phyloP scores from a whole-genome alignment of 768 basidiomycete species.

The Mrakia hoshinonis region DNA sequence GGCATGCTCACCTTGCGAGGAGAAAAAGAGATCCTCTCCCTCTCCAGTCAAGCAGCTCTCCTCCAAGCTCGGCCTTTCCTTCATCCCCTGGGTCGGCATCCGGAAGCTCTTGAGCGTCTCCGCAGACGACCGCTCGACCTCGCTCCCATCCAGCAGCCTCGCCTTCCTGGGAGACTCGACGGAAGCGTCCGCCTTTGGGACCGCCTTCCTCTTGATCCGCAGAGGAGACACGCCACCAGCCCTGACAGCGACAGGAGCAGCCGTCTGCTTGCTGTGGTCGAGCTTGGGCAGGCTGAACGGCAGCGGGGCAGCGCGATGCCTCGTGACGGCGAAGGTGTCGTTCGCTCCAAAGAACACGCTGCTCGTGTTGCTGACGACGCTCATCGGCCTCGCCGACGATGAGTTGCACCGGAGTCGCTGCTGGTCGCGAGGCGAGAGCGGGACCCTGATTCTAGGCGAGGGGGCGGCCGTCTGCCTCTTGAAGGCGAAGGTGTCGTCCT shows the following conservation, averaged over 20 bases:
- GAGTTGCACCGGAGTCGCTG: not conserved
- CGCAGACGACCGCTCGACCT: not conserved
- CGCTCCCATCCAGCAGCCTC: conserved; percentile 3
- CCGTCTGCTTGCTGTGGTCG: not conserved
- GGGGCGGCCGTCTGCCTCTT: not conserved
- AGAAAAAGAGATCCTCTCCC: conserved; percentile 20
- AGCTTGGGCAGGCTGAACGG: conserved; percentile 11
- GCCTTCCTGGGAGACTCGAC: conserved; percentile 10
- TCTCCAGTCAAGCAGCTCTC: conserved; percentile 9
- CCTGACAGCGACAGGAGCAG: not conserved
- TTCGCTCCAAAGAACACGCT: not conserved
- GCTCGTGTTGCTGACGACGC: conserved; percentile 6
- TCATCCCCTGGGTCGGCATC: conserved; percentile 3
- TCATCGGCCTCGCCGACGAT: not conserved
- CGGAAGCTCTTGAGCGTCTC: not conserved
- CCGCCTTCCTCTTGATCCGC: conserved; percentile 13
- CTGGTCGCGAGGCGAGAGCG: not conserved
- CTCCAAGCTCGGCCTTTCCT: conserved; percentile 14
- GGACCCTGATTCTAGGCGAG: not conserved
- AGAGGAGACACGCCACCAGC: not conserved
- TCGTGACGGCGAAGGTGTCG: conserved; percentile 18
- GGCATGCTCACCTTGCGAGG: not conserved
- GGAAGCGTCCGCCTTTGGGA: not conserved
- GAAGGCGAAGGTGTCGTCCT: conserved; percentile 22
- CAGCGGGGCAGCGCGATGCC: not conserved